phyloP scores from a whole-genome alignment of 2,329 filamentous ascomycete species.

The Botryosphaeria dothidea region DNA sequence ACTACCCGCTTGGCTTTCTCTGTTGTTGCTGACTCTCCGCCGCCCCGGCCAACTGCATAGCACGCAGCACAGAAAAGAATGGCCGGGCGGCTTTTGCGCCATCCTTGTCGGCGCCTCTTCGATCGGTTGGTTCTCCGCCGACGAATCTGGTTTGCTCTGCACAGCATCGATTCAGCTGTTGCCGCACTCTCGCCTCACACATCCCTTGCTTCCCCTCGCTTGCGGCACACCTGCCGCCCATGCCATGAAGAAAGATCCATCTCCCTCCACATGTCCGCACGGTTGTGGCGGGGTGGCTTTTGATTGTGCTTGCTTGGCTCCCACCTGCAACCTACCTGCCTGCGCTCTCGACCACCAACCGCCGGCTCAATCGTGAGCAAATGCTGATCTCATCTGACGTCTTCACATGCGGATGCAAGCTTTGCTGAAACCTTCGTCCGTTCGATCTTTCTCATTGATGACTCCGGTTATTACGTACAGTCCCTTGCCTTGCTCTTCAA shows the following conservation, averaged over 20 bases:
- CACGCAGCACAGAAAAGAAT: no score
- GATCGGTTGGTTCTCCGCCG: background rate
- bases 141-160: background rate
- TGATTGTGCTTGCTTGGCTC: background rate
- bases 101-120: background rate
- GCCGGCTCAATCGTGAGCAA: background rate
- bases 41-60: background rate
- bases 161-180: background rate
- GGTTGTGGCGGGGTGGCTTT: conserved; percentile 7
- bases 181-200: background rate
- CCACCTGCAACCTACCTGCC: background rate
- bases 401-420: background rate
- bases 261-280: no score
- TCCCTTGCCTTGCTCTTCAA: conserved; percentile 7
- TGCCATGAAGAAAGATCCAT: background rate
- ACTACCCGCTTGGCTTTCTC: background rate
- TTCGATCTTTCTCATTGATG: conserved; percentile 3
- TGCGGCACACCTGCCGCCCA: background rate
- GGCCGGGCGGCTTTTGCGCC: background rate
- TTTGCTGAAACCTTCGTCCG: background rate
- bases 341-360: background rate
- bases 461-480: conserved; percentile 15
- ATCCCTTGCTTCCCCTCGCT: background rate
- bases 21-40: background rate
- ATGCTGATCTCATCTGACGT: background rate